A percentile compares a stretch with the other conserved stretches of the same genome.
Evolutionary conservation across 1,139 yeast genomes (phyloP).

Genomic region (Blastobotrys capitulatus): DNA sequence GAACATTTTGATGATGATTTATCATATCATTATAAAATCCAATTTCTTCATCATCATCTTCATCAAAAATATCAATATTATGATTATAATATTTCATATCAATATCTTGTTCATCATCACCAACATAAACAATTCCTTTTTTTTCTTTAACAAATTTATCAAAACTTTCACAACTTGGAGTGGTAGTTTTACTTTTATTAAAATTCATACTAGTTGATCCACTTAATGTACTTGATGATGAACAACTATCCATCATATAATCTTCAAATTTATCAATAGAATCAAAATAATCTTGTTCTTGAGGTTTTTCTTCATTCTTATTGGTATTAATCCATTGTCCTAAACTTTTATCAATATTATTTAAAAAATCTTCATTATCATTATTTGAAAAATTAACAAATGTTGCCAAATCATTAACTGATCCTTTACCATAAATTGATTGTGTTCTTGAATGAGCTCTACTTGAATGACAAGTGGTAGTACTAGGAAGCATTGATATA

Average conservation of each 20-base stretch:
- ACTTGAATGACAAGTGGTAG: background rate
- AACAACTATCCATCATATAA: background rate
- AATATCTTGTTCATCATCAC: background rate
- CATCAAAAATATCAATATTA: slow-evolving; percentile 1
- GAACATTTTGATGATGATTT: background rate
- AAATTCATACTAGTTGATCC: background rate
- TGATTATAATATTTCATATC: background rate
- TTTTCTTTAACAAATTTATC: background rate
- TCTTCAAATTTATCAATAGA: background rate
- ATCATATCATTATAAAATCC: background rate
- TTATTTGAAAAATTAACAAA: slow-evolving; percentile 1
- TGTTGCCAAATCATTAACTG: slow-evolving; percentile 7
- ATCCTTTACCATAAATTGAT: slow-evolving; percentile 7
- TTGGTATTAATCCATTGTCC: background rate
- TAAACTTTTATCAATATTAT: background rate
- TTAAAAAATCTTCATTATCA: background rate
- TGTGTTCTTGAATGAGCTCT: background rate
- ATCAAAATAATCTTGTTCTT: background rate
- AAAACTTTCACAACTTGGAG: slow-evolving; percentile 2
- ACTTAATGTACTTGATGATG: background rate
- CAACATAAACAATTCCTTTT: slow-evolving; percentile 8
- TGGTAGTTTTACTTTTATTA: background rate
- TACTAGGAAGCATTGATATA: background rate
- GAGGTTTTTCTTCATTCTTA: background rate
- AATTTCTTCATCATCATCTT: slow-evolving; percentile 2